Evolutionary conservation across 2,329 filamentous ascomycete genomes (phyloP).

Genomic region (Purpureocillium lavendulum): DNA sequence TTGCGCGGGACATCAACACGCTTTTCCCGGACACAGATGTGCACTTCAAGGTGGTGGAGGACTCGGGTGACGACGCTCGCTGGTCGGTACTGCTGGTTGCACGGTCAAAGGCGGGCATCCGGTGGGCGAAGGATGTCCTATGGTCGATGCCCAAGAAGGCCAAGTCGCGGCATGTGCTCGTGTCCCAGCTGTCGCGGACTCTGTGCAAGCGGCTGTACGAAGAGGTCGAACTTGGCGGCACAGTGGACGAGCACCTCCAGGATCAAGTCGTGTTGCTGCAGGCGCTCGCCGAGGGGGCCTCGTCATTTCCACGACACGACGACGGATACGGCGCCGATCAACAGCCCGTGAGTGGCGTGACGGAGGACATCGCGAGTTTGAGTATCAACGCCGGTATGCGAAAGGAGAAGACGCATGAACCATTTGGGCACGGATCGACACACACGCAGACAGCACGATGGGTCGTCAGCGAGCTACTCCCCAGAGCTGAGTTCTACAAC

Average conservation of each 20-base stretch:
- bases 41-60: constrained; percentile 37
- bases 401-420: constrained; percentile 36
- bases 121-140: constrained; percentile 41
- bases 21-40: constrained; percentile 36
- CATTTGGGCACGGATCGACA: constrained; percentile 47
- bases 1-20: constrained; percentile 29
- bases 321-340: constrained; percentile 7
- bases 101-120: constrained; percentile 32
- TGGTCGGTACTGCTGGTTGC: constrained; percentile 52
- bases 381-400: constrained; percentile 18
- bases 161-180: constrained; percentile 15
- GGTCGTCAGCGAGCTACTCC: constrained; percentile 45
- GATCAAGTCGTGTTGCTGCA: constrained; percentile 56
- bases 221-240: constrained; percentile 34
- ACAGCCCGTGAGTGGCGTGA: constrained; percentile 3
- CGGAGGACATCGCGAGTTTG: constrained; percentile 20
- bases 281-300: constrained; percentile 43
- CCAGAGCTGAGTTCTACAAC: constrained; percentile 39
- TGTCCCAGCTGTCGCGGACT: constrained; percentile 34
- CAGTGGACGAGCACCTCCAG: constrained; percentile 49
- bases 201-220: constrained; percentile 35
- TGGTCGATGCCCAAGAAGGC: constrained; percentile 31
- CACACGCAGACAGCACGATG: constrained; percentile 54
- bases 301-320: constrained; percentile 30
- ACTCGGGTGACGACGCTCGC: constrained; percentile 40